phyloP scores from a whole-genome alignment of 768 basidiomycete species.

The Termitomyces sp. region DNA sequence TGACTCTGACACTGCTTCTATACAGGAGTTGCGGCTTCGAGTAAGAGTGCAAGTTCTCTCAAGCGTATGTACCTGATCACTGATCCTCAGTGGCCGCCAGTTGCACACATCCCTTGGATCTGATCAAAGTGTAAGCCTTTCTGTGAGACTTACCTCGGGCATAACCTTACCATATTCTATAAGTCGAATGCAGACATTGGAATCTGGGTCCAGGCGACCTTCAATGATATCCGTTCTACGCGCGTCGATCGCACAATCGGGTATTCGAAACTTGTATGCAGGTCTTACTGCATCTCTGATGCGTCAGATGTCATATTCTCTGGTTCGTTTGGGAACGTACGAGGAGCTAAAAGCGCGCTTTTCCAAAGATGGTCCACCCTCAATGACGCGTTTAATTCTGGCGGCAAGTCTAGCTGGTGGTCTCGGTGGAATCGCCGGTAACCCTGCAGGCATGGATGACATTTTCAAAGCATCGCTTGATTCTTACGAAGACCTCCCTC shows the following conservation, averaged over 20 bases:
- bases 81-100: conserved; percentile 62
- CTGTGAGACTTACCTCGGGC: neutral
- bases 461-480: neutral
- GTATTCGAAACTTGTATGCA: conserved; percentile 70
- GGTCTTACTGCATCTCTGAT: conserved; percentile 80
- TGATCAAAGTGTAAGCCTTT: conserved; percentile 72
- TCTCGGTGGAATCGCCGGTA: conserved; percentile 79
- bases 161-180: conserved; percentile 1
- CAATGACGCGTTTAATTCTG: conserved; percentile 47
- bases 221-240: conserved; percentile 64
- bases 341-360: conserved; percentile 66
- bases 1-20: neutral
- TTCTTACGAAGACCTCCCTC: neutral
- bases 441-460: conserved; percentile 56
- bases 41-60: conserved; percentile 29
- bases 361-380: conserved; percentile 44
- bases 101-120: conserved; percentile 78
- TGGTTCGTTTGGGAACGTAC: conserved; percentile 79
- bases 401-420: conserved; percentile 73
- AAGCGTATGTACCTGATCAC: neutral
- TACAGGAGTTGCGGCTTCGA: conserved; percentile 57
- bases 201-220: conserved; percentile 44
- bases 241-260: conserved; percentile 58
- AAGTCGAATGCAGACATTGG: conserved; percentile 80
- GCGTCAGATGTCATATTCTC: conserved; percentile 89